Evolutionary conservation across 2,329 filamentous ascomycete genomes (phyloP), one percentile per base, ranked within the genome.

Genomic region (Balansia obtecta): DNA sequence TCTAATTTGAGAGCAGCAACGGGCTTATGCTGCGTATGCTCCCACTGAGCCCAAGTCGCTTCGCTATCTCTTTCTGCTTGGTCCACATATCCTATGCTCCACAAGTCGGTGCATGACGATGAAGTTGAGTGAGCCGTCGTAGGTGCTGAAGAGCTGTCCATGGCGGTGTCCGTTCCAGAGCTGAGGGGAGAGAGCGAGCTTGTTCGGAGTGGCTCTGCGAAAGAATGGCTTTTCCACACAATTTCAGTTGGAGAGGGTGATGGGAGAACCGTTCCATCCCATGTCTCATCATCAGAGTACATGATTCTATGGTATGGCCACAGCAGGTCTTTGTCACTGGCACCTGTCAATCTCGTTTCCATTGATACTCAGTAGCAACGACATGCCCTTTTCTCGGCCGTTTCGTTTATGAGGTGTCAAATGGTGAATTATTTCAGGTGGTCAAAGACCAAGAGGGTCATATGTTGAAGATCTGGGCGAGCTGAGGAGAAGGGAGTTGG

Each of bases 131-230:
- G 68, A 22, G 68, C 61, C 63, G 72, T 68, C 43, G 68, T 65
- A 27, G 71, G 68, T 10, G 68, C 64, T 27, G 66, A 61, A 16
- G 69, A 68, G n/a, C 63, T 63, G 32, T 69, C 64, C 44, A 69
- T 55, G 43, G 57, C 55, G 37, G 68, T 62, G 41, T 76, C 72
- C 60, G 75, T 67, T 53, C 68, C 71, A 52, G 71, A 71, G 62
- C 75, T 79, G 56, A 74, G 67, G 40, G 76, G 76, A 38, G 76
- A 79, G 50, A 78, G 61, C 56, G 76, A 76, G 42, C 73, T 71
- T 12, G 68, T 67, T 37, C 68, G 69, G 46, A 67, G 58, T 50
- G 68, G 65, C 41, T 54, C 52, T 34, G 54, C 53, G 46, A 55
- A 55, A 16, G 56, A 52, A 22, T 55, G 48, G 12, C 56, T 52